These are phyloP conservation scores for Panaeolus papilionaceus DNA, from an alignment of 768 basidiomycete genomes.

Conservation along the genomic window DNA sequence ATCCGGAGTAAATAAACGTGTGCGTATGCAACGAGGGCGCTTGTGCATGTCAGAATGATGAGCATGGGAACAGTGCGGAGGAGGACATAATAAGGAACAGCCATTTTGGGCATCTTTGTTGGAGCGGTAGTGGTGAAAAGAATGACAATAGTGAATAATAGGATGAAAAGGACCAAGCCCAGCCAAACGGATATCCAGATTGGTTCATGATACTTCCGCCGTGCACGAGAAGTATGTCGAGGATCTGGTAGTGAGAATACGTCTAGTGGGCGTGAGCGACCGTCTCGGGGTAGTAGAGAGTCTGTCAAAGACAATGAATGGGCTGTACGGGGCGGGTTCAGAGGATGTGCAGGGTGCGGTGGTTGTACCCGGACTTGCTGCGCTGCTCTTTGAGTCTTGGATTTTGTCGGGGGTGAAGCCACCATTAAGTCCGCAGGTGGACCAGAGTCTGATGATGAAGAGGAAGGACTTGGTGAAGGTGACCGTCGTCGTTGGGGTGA, in stretches of 20 bases:
- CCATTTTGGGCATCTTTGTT: constrained; percentile 37
- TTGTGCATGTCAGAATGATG: constrained; percentile 72
- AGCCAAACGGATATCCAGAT: constrained; percentile 76
- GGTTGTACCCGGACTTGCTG: constrained; percentile 14
- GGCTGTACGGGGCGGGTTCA: constrained; percentile 40
- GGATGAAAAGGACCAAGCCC: constrained; percentile 60
- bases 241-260: constrained; percentile 83
- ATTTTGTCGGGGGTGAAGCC: constrained; percentile 33
- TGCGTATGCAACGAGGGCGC: constrained; percentile 73
- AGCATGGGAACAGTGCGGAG: constrained; percentile 81
- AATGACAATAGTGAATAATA: constrained; percentile 68
- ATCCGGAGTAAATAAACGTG: constrained; percentile 80
- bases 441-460: constrained; percentile 47
- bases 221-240: constrained; percentile 63
- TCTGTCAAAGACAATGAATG: constrained; percentile 77
- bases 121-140: constrained; percentile 64
- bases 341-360: constrained; percentile 50
- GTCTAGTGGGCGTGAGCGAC: constrained; percentile 64
- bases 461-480: constrained; percentile 43
- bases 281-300: constrained; percentile 79
- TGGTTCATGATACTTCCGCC: constrained; percentile 77
- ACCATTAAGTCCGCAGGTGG: constrained; percentile 51
- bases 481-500: constrained; percentile 54
- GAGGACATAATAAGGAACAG: constrained; percentile 71
- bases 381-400: constrained; percentile 27